These are phyloP conservation scores for Adiantum capillusveneris DNA, from an alignment of 75 land plant species.

Conservation along the genomic window DNA sequence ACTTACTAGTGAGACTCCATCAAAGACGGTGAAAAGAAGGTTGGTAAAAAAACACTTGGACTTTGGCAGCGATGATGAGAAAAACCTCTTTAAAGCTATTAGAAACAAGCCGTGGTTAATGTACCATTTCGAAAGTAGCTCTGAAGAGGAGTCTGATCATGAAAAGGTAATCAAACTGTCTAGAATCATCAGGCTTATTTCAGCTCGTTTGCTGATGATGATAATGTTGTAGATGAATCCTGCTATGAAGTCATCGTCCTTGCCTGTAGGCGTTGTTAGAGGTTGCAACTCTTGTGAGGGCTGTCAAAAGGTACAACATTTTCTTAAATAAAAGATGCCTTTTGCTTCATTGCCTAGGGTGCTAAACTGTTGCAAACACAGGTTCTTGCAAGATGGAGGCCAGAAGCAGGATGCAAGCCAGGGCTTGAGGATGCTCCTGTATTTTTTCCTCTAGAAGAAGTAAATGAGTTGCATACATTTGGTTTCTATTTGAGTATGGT, in stretches of 20 bases:
- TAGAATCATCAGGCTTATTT: conserved; percentile 8
- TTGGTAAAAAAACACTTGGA: conserved; percentile 14
- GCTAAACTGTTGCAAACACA: not conserved
- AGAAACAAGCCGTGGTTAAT: conserved; percentile 38
- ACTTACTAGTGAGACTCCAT: not conserved
- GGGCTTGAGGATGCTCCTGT: conserved; percentile 63
- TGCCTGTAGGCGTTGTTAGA: conserved; percentile 5
- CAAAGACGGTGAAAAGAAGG: not conserved
- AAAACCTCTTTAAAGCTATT: conserved; percentile 18
- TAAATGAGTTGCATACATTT: not conserved
- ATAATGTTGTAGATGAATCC: not conserved
- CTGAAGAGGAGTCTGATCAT: conserved; percentile 29
- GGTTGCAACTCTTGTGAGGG: conserved; percentile 19
- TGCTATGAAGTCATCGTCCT: conserved; percentile 1
- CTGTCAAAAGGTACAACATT: conserved; percentile 19
- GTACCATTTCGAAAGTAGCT: conserved; percentile 33
- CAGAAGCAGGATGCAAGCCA: conserved; percentile 54
- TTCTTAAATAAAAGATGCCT: not conserved
- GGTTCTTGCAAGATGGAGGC: conserved; percentile 55
- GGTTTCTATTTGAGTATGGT: not conserved
- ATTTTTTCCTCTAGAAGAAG: conserved; percentile 60
- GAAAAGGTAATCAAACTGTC: conserved; percentile 23
- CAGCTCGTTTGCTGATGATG: conserved; percentile 13
- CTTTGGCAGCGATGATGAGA: conserved; percentile 19
- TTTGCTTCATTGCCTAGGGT: not conserved